Evolutionary conservation across 2,329 filamentous ascomycete genomes (phyloP).

Genomic region (Phoma sp.): DNA sequence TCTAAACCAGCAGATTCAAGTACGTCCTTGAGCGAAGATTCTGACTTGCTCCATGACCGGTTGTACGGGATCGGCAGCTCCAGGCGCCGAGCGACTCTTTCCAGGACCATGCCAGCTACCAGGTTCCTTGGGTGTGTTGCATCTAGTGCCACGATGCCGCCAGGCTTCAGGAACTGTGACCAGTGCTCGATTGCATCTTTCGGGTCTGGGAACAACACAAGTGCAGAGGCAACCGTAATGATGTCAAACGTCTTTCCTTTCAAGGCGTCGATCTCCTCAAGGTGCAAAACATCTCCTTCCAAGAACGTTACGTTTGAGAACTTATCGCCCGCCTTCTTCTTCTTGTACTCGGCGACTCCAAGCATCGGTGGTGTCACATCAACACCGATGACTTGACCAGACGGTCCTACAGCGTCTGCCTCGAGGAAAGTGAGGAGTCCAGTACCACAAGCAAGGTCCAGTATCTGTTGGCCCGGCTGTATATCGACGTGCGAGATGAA

Average conservation of each 20-base stretch:
- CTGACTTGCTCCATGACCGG: conserved; percentile 44
- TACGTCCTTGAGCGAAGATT: conserved; percentile 38
- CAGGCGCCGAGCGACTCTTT: conserved; percentile 44
- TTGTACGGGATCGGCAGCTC: conserved; percentile 46
- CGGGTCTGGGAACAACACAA: conserved; percentile 51
- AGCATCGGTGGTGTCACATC: conserved; percentile 54
- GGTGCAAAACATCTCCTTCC: conserved; percentile 47
- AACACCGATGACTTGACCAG: conserved; percentile 49
- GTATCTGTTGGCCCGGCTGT: conserved; percentile 48
- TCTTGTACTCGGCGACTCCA: conserved; percentile 42
- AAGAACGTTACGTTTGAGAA: conserved; percentile 45
- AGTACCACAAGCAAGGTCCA: conserved; percentile 56
- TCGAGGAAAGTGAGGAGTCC: conserved; percentile 52
- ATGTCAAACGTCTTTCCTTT: conserved; percentile 39
- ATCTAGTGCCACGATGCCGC: conserved; percentile 49
- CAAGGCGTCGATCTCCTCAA: conserved; percentile 36
- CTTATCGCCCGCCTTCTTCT: conserved; percentile 30
- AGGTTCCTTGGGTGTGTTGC: conserved; percentile 49
- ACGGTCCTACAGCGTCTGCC: conserved; percentile 47
- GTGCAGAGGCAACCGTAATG: conserved; percentile 50
- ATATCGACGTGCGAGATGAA: conserved; percentile 44
- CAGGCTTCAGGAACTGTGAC: conserved; percentile 49
- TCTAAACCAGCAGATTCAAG: conserved; percentile 47
- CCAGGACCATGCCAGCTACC: conserved; percentile 47
- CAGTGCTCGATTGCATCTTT: conserved; percentile 47